Percentiles rank a stretch among this genome's conserved stretches.
Evolutionary conservation across 768 basidiomycete genomes (phyloP).

Genomic region (Tylopilus rubrobrunneus): DNA sequence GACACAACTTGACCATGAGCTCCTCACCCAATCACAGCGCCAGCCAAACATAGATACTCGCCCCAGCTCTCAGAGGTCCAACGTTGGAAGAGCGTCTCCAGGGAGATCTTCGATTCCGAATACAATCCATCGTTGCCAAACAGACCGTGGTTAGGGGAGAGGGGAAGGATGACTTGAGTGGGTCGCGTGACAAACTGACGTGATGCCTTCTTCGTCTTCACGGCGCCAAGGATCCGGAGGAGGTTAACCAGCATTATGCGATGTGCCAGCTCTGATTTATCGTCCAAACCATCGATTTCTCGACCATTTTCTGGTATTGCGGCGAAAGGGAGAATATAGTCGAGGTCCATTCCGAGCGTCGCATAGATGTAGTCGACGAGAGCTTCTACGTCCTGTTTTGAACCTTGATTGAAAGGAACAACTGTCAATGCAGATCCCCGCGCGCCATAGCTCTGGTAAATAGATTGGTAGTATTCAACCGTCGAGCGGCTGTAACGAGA

Average conservation of each 20-base stretch:
- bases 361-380: conserved; percentile 98
- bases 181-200: conserved; percentile 96
- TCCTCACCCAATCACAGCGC: conserved; percentile 93
- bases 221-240: conserved; percentile 91
- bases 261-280: conserved; percentile 96
- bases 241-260: conserved; percentile 99
- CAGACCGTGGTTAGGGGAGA: conserved; percentile 96
- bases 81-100: conserved; percentile 97
- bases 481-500: conserved; percentile 94
- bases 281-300: conserved; percentile 95
- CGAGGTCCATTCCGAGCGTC: conserved; percentile 91
- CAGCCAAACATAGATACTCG: conserved; percentile 95
- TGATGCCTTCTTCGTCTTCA: conserved; percentile 97
- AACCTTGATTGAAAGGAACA: conserved; percentile 99
- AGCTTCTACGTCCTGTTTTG: conserved; percentile 97
- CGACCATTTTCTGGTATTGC: conserved; percentile 98
- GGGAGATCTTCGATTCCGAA: conserved; percentile 96
- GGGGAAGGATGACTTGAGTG: conserved; percentile 95
- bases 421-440: conserved; percentile 96
- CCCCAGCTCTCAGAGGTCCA: conserved; percentile 99
- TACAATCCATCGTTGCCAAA: conserved; percentile 98
- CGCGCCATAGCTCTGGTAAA: conserved; percentile 93
- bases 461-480: conserved; percentile 97
- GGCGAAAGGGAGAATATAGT: conserved; percentile 98
- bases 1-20: conserved; percentile 7